These are phyloP conservation scores for Heliamphora exappendiculata DNA, from an alignment of 148 eudicot species.

Conservation along the genomic window DNA sequence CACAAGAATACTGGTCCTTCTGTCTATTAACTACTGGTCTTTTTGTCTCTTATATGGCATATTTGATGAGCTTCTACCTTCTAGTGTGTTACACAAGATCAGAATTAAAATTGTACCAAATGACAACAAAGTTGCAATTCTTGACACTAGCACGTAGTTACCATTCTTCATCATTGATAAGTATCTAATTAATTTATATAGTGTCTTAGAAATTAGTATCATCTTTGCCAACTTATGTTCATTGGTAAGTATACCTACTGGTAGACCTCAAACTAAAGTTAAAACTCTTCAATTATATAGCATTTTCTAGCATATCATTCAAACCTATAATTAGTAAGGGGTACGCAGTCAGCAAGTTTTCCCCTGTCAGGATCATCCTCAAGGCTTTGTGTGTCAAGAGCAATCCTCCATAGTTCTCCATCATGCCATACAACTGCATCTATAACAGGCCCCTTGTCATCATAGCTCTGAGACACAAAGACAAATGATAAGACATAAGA, in stretches of 20 bases:
- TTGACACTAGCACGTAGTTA: neutral
- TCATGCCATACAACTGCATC: slow-evolving; percentile 99
- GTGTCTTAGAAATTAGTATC: neutral
- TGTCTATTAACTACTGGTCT: no score
- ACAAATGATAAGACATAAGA: slow-evolving; percentile 14
- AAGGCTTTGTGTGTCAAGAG: slow-evolving; percentile 87
- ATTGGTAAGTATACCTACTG: neutral
- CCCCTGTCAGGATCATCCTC: slow-evolving; percentile 81
- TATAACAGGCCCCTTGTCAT: slow-evolving; percentile 94
- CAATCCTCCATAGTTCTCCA: slow-evolving; percentile 93
- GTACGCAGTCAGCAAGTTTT: slow-evolving; percentile 75
- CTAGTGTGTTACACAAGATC: no score
- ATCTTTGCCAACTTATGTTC: neutral
- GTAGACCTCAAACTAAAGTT: neutral
- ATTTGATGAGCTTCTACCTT: no score
- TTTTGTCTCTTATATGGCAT: no score
- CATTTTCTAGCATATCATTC: neutral
- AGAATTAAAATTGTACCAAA: no score
- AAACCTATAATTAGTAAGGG: slow-evolving; percentile 88
- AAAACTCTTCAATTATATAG: neutral
- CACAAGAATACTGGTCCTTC: no score
- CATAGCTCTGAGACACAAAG: slow-evolving; percentile 50
- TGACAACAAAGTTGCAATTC: neutral
- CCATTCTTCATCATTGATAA: neutral
- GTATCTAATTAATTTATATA: neutral